phyloP scores from a whole-genome alignment of 768 basidiomycete genomes.

The Rhodocollybia butyracea region DNA sequence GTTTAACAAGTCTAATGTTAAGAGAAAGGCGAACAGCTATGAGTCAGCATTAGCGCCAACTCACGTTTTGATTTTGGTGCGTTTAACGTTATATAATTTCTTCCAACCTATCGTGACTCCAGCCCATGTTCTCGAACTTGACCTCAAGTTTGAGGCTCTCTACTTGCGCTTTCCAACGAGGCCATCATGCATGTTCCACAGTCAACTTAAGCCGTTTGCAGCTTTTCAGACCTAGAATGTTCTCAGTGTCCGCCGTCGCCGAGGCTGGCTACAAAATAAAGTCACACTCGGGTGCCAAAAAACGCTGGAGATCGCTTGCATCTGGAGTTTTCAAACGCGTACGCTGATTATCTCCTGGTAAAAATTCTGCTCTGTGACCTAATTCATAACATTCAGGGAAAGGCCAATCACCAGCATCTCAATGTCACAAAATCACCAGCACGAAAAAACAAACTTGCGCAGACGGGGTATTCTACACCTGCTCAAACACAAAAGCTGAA shows the following conservation, averaged over 20 bases:
- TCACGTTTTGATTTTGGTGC: too few relatives aligned
- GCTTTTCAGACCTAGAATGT: conserved; percentile 40
- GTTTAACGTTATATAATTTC: too few relatives aligned
- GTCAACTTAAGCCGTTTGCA: too few relatives aligned
- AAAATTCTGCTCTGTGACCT: conserved; percentile 19
- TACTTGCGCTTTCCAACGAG: conserved; percentile 7
- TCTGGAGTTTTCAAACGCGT: conserved; percentile 77
- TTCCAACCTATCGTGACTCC: too few relatives aligned
- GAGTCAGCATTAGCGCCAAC: too few relatives aligned
- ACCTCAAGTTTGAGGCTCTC: conserved; percentile 7
- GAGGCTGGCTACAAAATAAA: conserved; percentile 76
- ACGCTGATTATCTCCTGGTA: too few relatives aligned
- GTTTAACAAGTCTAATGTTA: neutral
- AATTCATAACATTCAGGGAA: conserved; percentile 40
- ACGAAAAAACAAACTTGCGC: conserved; percentile 62
- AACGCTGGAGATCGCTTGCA: conserved; percentile 72
- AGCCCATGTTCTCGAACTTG: conserved; percentile 19
- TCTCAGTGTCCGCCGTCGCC: conserved; percentile 55
- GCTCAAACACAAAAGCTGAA: conserved; percentile 67
- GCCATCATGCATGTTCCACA: too few relatives aligned
- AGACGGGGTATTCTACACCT: conserved; percentile 62
- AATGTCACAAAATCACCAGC: conserved; percentile 65
- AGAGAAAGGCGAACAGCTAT: too few relatives aligned
- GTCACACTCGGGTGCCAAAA: conserved; percentile 78
- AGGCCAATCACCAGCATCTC: conserved; percentile 70